Base-by-base conservation (phyloP, 345 rosid species). In the Garcia nutans region DNA sequence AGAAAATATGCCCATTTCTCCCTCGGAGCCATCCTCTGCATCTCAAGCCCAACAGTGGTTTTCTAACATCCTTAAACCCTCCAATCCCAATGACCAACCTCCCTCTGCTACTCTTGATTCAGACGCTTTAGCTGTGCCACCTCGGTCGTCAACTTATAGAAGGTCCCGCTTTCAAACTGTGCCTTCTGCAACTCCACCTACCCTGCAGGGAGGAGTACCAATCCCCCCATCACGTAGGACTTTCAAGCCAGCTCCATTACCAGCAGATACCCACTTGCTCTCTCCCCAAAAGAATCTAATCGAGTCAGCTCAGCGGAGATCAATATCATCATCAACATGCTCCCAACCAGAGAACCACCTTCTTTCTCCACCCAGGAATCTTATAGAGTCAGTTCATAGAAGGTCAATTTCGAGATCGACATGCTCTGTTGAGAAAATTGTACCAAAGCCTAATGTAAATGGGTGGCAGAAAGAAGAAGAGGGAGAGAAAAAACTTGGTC, bases 281-380 rank as follows among this genome's bases (percentile, higher is more conserved):
- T 84, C 94, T 59, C 90, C 89, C 6, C 91, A 89, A 0, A 84
- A 83, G 73, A 80, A 71, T 68, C 71, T 81, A 41, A 19, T 70
- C 9, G 85, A 84, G 65, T 65, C 86, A 11, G 77, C 85, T 80
- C 85, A 71, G 7, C 76, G 88, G 78, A 84, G 81, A 73, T 85
- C 89, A 10, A 57, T 80, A 10, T 86, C 91, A 8, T 79, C 85
- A 12, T 81, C 86, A 24, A 81, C 84, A 1, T 80, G 81, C 62
- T 79, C 82, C 8, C 72, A 44, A 26, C 75, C 72, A 0, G 82
- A 82, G 62, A 57, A 74, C 66, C 65, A 49, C 52, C 82, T 76
- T 8, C 81, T 89, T 56, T 89, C 90, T 7, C 90, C 93, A 0
- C 90, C 90, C 0, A 89, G 82, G 84, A 86, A 74, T 60, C 78